A percentile compares a stretch with the other conserved stretches of the same genome.
Evolutionary conservation across 139 green algal species (phyloP).

Genomic region (Choricystis sp.): DNA sequence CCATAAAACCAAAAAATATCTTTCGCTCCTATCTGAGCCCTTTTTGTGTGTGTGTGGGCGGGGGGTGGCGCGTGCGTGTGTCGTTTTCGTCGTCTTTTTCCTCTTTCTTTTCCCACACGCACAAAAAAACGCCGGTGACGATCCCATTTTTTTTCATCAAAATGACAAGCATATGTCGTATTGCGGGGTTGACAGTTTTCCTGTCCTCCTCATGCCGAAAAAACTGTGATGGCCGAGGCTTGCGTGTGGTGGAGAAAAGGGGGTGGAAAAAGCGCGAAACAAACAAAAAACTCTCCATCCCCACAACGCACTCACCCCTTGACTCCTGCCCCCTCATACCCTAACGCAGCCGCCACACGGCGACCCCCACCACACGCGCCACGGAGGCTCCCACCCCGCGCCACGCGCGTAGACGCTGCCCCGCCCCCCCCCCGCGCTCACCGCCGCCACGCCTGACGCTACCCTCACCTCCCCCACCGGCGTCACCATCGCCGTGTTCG

Average conservation of each 20-base stretch:
- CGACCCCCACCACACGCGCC: neutral
- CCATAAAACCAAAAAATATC: conserved; percentile 11
- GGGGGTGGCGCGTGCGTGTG: too few species aligned
- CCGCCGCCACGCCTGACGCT: neutral
- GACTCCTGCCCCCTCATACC: neutral
- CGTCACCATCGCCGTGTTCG: conserved; percentile 20
- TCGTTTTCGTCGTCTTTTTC: neutral
- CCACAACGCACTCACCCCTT: neutral
- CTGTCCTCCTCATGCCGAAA: neutral
- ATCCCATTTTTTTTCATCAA: conserved; percentile 4
- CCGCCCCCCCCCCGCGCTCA: neutral
- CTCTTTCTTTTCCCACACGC: neutral
- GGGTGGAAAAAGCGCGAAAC: too few species aligned
- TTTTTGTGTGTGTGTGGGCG: too few species aligned
- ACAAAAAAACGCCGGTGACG: conserved; percentile 2
- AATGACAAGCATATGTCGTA: conserved; percentile 35
- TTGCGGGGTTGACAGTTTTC: neutral
- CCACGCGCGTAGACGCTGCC: neutral
- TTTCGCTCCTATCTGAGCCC: conserved; percentile 34
- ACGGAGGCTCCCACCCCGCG: neutral
- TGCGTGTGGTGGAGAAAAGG: too few species aligned
- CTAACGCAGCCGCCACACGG: neutral
- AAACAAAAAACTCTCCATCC: neutral
- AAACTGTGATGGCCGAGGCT: too few species aligned
- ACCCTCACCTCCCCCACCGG: conserved; percentile 6